Base-by-base conservation (phyloP, 306 rosid genomes). In the Citrullus mucosospermus region DNA sequence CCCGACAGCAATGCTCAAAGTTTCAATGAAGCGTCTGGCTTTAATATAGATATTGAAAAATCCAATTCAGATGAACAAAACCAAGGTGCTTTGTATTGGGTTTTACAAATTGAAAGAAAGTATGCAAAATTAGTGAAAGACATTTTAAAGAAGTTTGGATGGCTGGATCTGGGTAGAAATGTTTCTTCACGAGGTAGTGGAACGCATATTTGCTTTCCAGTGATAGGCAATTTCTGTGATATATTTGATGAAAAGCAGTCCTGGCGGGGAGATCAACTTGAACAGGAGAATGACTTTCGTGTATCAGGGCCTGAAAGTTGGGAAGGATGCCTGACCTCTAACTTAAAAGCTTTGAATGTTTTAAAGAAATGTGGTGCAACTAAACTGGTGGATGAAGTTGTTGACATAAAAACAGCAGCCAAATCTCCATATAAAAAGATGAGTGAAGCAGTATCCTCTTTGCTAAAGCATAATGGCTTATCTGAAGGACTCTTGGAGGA, bases 91-190 rank as follows among this genome's bases (percentile, higher is more conserved):
- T 79, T 85, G 44, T 86, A 81, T 82, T 84, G 86, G 85, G 86
- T 89, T 87, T 84, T 95, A 78, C 87, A 85, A 82, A 85, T 95
- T 61, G 91, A 88, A 79, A 92, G 79, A 81, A 88, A 88, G 79
- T 79, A 85, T 81, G 98, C 96, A 43, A 92, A 95, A 82, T 82
- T 83, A 43, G 98, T 91, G 73, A 95, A 95, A 89, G 96, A 92
- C 79, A 76, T 91, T 75, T 82, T 92, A 90, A 95, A 95, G 87
- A 90, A 88, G 87, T 92, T 89, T 84, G 92, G 91, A 57, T 95
- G 99, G 97, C 85, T 95, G 83, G 99, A 92, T 82, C 76, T 88
- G 57, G 86, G 82, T 66, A 89, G 96, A 88, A 95, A 92, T 81
- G 97, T 84, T 73, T 84, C 81, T 81, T 83, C 91, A 15, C 74